A percentile compares a stretch with the other conserved stretches of the same genome.
phyloP scores from a whole-genome alignment of 1,139 yeast species.

The Geotrichum reessii region DNA sequence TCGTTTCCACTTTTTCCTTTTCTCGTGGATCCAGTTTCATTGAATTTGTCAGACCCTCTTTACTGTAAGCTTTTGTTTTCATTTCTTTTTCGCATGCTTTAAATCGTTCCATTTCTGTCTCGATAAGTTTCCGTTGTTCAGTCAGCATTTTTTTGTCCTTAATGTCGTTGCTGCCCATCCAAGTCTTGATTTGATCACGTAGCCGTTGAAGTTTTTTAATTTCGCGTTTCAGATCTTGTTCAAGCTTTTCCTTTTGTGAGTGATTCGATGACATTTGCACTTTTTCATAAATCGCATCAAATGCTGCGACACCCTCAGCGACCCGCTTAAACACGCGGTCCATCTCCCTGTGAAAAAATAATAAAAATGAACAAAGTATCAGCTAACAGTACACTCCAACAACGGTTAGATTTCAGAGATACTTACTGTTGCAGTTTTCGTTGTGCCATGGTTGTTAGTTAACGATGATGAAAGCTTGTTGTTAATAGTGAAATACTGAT shows the following conservation, averaged over 20 bases:
- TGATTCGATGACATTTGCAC: conserved; percentile 74
- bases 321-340: conserved; percentile 95
- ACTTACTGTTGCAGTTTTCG: conserved; percentile 58
- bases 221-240: conserved; percentile 83
- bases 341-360: conserved; percentile 50
- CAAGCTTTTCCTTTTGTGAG: conserved; percentile 90
- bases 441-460: conserved; percentile 47
- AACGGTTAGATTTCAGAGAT: not conserved
- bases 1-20: conserved; percentile 69
- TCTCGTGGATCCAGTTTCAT: conserved; percentile 72
- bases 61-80: conserved; percentile 93
- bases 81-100: conserved; percentile 90
- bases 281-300: conserved; percentile 84
- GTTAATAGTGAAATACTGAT: not conserved
- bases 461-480: not conserved
- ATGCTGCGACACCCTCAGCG: conserved; percentile 82
- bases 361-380: conserved; percentile 28
- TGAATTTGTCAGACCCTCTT: conserved; percentile 79
- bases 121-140: conserved; percentile 80
- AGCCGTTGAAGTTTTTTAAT: conserved; percentile 91
- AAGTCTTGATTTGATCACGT: conserved; percentile 91
- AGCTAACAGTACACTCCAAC: not conserved
- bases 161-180: conserved; percentile 90
- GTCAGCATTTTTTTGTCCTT: conserved; percentile 77
- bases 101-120: conserved; percentile 88